Evolutionary conservation across 371 early-diverging fungal species (phyloP), one percentile per base, ranked within the genome.

Genomic region (Lichtheimia corymbifera): DNA sequence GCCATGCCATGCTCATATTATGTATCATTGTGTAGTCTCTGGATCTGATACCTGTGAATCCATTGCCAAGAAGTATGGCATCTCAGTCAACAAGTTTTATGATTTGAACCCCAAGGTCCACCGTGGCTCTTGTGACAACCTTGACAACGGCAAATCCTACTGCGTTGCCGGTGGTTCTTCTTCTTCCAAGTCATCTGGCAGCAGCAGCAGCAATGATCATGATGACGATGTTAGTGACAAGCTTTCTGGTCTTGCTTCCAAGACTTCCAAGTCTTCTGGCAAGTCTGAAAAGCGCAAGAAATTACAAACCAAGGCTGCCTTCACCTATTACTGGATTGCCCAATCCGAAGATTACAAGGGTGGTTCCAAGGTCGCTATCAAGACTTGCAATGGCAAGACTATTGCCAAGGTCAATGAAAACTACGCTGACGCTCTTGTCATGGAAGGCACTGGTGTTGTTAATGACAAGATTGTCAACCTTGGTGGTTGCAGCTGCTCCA

Each of bases 271-370:
- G 7, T 63, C 64, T n/a, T 53, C 56, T 12, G 44, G 47, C 5
- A 67, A 35, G 35, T 35, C 59, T 30, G 66, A 63, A 41, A 63
- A 66, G 30, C 65, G 76, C 27, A 76, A 72, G 67, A 56, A 68
- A 52, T 53, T 79, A 42, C 79, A 79, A 62, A 63, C 63, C 40
- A 40, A 50, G 14, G 60, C 72, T 41, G 79, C 67, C 4, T 72
- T 79, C 52, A 79, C 79, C n/a, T 79, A 79, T 53, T 79, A 79
- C 69, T 79, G 79, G 79, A 79, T 76, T 59, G 79, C 79, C 56
- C 65, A 67, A 27, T 68, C 67, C 18, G 61, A 67, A 14, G 72
- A 73, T 24, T 76, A 76, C 57, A 59, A 63, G 28, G 58, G 55
- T 4, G 72, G 76, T 12, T 67, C 69, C 55, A 53, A 45, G 40